Base-by-base conservation (phyloP, 2,329 filamentous ascomycete genomes). In the Fusarium succisae region DNA sequence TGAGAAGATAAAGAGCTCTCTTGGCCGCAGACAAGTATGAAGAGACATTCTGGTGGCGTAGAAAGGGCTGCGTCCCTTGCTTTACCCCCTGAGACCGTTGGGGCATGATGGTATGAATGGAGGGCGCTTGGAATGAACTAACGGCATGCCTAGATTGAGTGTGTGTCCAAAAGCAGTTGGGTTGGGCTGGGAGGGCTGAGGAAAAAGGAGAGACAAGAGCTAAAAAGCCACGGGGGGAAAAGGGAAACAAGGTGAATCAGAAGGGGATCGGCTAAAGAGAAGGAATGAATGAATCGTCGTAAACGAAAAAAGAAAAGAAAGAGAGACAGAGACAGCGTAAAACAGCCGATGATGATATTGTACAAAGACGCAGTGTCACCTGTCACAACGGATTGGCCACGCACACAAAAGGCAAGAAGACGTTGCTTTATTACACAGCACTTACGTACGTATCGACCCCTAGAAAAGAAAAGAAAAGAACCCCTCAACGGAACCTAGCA, bases 1-100 rank as follows among this genome's bases (percentile, higher is more conserved):
- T 15, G 10, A 35, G 35, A 50, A 44, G n/a, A 66, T 45, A 44
- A 35, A 44, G 22, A 30, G 32, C 24, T 17, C 26, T 41, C 26
- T 39, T 41, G 17, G 26, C 32, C n/a, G 24, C 47, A 3, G 35
- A 13, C 14, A n/a, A 11, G 35, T 54, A 30, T 8, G 61, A 57
- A 66, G 63, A 44, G 48, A 47, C 35, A 43, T 45, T 41, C 44
- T 41, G 44, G 28, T 62, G 65, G 65, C 54, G 63, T 24, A 53
- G 20, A 6, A 66, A 53, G 39, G 35, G 12, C 22, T 13, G 39
- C 6, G 18, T 26, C 45, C 65, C 63, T 62, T 68, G 63, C 65
- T 15, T 47, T 10, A 28, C n/a, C 32, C 45, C 41, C 35, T 68
- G 65, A 68, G 54, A 68, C 54, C 5, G 45, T 18, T 47, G 63